Evolutionary conservation across 345 rosid species (phyloP).

Genomic region (Eucalyptus virginea): DNA sequence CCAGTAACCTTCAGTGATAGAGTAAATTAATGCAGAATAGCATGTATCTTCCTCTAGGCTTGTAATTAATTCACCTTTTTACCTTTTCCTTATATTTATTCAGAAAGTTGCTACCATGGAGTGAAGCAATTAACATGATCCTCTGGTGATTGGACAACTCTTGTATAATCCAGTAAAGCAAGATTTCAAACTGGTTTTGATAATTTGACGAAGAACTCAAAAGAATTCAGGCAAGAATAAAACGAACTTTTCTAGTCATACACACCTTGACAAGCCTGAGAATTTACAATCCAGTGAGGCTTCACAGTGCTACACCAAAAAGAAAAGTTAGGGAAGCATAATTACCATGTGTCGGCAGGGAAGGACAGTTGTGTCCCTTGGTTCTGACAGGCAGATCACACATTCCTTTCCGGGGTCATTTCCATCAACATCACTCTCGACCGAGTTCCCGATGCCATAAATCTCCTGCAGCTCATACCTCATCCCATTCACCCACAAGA

Average conservation of each 20-base stretch:
- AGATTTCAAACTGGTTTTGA: neutral
- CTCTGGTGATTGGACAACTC: neutral
- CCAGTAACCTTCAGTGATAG: neutral
- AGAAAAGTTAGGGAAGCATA: neutral
- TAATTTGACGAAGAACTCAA: neutral
- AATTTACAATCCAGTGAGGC: neutral
- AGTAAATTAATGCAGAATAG: neutral
- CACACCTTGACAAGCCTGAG: neutral
- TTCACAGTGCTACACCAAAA: neutral
- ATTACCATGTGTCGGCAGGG: slow-evolving; percentile 97
- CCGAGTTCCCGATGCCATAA: slow-evolving; percentile 83
- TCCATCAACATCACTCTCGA: slow-evolving; percentile 55
- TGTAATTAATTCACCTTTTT: neutral
- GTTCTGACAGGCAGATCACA: slow-evolving; percentile 89
- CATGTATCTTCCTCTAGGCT: neutral
- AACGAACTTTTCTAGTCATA: neutral
- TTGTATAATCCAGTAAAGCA: neutral
- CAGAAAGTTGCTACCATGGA: neutral
- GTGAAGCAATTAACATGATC: neutral
- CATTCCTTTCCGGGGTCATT: slow-evolving; percentile 90
- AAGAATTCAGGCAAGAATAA: neutral
- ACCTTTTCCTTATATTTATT: neutral
- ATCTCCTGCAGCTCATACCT: slow-evolving; percentile 95
- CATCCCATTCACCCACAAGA: slow-evolving; percentile 59
- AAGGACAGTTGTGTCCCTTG: slow-evolving; percentile 84